Conservation (phyloP, 805 yeast genomes). For the Spathaspora passalidarum region DNA sequence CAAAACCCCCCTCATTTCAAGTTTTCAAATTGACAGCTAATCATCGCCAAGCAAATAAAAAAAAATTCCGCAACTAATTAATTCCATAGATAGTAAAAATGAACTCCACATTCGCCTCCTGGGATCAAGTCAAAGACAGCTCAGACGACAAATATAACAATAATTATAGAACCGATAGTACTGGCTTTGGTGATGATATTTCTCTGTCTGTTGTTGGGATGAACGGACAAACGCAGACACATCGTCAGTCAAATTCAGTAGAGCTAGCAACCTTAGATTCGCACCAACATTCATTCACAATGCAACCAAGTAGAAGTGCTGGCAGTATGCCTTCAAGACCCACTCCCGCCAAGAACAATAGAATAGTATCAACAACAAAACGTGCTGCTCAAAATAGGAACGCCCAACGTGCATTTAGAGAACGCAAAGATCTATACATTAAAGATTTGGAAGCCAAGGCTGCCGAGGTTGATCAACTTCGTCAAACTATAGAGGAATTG, state of each 20-base stretch:
- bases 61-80: not conserved
- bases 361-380: conserved; percentile 61
- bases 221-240: not conserved
- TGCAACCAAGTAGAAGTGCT: not conserved
- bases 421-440: conserved; percentile 76
- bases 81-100: conserved; percentile 8
- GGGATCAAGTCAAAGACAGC: conserved; percentile 21
- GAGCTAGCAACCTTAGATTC: not conserved
- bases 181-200: conserved; percentile 5
- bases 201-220: conserved; percentile 1
- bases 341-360: not conserved
- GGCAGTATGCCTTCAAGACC: not conserved
- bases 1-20: not conserved
- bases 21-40: not conserved
- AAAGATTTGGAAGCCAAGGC: conserved; percentile 76
- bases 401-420: conserved; percentile 90
- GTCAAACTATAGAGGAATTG: conserved; percentile 63
- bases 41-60: not conserved
- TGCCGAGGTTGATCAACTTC: conserved; percentile 57
- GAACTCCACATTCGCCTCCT: conserved; percentile 21
- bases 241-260: not conserved
- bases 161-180: conserved; percentile 23
- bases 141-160: conserved; percentile 29
- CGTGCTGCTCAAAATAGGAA: conserved; percentile 90
- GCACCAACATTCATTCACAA: not conserved